Percentiles rank a stretch among this genome's conserved stretches.
phyloP scores from a whole-genome alignment of 2,329 filamentous ascomycete species.

The Cryphonectria naterciae region DNA sequence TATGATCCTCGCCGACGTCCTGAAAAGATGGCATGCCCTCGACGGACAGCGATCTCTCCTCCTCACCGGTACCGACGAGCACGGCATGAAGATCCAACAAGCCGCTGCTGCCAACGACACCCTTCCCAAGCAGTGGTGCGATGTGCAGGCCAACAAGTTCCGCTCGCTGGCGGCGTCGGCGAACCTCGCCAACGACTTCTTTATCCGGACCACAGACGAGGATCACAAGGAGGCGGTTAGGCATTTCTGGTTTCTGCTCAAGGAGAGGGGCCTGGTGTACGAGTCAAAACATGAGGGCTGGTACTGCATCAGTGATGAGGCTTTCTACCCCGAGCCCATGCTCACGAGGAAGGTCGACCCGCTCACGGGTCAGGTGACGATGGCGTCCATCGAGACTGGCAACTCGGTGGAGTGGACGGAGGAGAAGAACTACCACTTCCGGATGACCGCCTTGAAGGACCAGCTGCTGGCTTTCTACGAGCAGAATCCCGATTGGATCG shows the following conservation, averaged over 20 bases:
- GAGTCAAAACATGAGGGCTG: constrained; percentile 86
- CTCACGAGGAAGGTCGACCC: constrained; percentile 78
- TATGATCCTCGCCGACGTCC: constrained; percentile 85
- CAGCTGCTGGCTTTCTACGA: constrained; percentile 78
- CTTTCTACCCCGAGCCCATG: constrained; percentile 82
- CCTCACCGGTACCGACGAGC: constrained; percentile 93
- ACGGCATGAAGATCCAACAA: constrained; percentile 95
- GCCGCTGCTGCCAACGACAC: constrained; percentile 74
- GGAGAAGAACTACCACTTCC: constrained; percentile 94
- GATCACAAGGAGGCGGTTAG: constrained; percentile 84
- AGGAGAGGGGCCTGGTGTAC: constrained; percentile 79
- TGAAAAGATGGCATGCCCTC: constrained; percentile 89
- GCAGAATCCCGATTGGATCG: constrained; percentile 76
- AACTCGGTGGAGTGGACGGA: constrained; percentile 94
- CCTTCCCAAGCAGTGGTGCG: constrained; percentile 83
- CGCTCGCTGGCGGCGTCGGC: constrained; percentile 71
- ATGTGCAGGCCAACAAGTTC: constrained; percentile 81
- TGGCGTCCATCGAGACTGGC: constrained; percentile 83
- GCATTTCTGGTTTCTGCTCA: constrained; percentile 84
- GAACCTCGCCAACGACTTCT: constrained; percentile 77
- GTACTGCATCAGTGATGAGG: constrained; percentile 97
- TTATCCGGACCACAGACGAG: constrained; percentile 87
- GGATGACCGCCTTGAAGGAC: constrained; percentile 81
- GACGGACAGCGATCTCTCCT: constrained; percentile 73
- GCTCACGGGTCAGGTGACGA: constrained; percentile 79